Base-by-base conservation (phyloP, 495 filamentous ascomycete genomes). In the Penicillium mononematosum region DNA sequence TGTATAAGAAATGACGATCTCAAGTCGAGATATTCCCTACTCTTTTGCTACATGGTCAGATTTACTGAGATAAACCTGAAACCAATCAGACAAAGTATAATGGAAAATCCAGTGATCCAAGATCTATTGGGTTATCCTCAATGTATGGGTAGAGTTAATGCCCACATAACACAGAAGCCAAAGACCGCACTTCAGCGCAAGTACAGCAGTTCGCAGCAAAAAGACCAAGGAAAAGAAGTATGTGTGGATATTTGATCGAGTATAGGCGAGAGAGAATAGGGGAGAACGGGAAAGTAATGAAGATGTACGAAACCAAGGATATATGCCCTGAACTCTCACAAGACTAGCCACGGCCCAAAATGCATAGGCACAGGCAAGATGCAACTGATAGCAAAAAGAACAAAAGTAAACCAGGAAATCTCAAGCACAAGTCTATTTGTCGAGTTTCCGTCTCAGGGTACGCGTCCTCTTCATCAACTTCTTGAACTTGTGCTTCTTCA, bases 401-500 rank as follows among this genome's bases (percentile, higher is more conserved):
- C 17, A 50, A 58, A 55, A 52, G 36, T 44, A 58, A 50, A 50
- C 22, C 44, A 58, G 32, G 53, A 39, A 51, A 59, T 38, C 17
- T 45, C 45, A 32, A 52, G 45, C 22, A 24, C 45, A 14, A 25
- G 25, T 66, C 70, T 67, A 82, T 63, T 75, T 79, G 53, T 96
- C 94, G 67, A 96, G 78, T 77, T 89, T 94, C 65, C 92, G 85
- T 70, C 95, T 86, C 79, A 91, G 67, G 68, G 90, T 95, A 68
- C 93, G 83, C 64, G 95, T 99, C 75, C 84, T 81, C 79, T 83
- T 87, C 88, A 96, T 89, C 58, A 99, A 80, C 84, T 98, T 98
- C 93, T 96, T 98, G 73, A 96, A 95, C 84, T 98, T 98, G 79
- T 98, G 92, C 82, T 98, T 98, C 90, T 98, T 98, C 92, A 98